phyloP scores from a whole-genome alignment of 257 asterid genomes.

The Euphrasia confusa region DNA sequence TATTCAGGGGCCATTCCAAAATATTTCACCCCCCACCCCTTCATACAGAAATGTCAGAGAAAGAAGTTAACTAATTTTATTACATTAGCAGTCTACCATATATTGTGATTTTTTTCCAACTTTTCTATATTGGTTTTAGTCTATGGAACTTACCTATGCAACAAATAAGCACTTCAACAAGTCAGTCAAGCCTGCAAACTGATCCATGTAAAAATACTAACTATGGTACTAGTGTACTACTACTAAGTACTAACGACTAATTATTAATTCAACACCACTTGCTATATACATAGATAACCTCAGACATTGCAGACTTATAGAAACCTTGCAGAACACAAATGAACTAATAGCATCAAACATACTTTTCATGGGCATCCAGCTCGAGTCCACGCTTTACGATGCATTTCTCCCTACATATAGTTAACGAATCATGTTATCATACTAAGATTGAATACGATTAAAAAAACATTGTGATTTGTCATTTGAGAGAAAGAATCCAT shows the following conservation, averaged over 20 bases:
- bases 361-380: constrained; percentile 65
- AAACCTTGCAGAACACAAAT: constrained; percentile 25
- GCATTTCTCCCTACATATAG: constrained; percentile 51
- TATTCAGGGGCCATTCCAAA: constrained; percentile 7
- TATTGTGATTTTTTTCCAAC: background rate
- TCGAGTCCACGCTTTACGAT: constrained; percentile 58
- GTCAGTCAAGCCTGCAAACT: background rate
- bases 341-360: constrained; percentile 31
- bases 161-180: constrained; percentile 8
- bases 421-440: constrained; percentile 17
- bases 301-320: constrained; percentile 1
- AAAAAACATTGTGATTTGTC: too few relatives aligned
- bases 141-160: constrained; percentile 15
- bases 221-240: background rate
- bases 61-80: too few relatives aligned
- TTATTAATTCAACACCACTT: background rate
- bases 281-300: background rate
- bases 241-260: too few relatives aligned
- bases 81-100: too few relatives aligned
- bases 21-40: background rate
- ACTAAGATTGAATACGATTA: constrained; percentile 8
- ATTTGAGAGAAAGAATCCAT: constrained; percentile 11
- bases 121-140: background rate
- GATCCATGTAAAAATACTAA: constrained; percentile 14
- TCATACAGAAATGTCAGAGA: background rate